Base-by-base conservation (phyloP, 208 protist genomes). In the Crithidia bombi region DNA sequence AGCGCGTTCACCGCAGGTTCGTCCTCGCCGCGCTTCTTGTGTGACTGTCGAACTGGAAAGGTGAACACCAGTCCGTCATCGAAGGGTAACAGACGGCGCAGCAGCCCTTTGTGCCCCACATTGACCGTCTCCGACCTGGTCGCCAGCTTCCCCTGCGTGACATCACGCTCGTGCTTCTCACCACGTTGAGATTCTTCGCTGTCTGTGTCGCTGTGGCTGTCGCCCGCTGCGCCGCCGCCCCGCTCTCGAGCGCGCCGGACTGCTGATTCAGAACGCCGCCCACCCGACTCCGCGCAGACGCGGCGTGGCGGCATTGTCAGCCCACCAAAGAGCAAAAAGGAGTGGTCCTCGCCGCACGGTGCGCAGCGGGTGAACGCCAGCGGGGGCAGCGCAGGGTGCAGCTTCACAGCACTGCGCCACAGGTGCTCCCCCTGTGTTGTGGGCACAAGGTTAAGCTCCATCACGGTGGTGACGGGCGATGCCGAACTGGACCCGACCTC, bases 251-350 rank as follows among this genome's bases (percentile, higher is more conserved):
- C 11, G 6, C 51, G 59, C 17, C 44, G 54, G 30, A 46, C 56
- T 23, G 62, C 56, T 21, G 71, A 73, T 21, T 23, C 50, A 14
- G 46, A 32, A 6, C 65, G 71, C 62, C 59, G 58, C 25, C 39
- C 49, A n/a, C 14, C 57, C 5, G 57, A 28, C 38, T 6, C 26
- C 17, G 66, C 63, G 19, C 50, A 52, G 10, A 19, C 12, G n/a
- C 55, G 65, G 43, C 73, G 75, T 6, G 56, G 68, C 47, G 50
- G 57, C 46, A 65, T 49, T 2, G 83, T 89, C 52, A 91, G 79
- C 4, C 91, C 91, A 43, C 91, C 91, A 56, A 88, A 91, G 6
- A 94, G 17, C 39, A 96, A n/a, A 56, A 92, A 72, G 6, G 91
- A 96, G 33, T 73, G 67, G 19, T 85, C 86, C 65, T 96, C 91